Evolutionary conservation across 257 asterid genomes (phyloP).

Genomic region (Nicotiana otophora): DNA sequence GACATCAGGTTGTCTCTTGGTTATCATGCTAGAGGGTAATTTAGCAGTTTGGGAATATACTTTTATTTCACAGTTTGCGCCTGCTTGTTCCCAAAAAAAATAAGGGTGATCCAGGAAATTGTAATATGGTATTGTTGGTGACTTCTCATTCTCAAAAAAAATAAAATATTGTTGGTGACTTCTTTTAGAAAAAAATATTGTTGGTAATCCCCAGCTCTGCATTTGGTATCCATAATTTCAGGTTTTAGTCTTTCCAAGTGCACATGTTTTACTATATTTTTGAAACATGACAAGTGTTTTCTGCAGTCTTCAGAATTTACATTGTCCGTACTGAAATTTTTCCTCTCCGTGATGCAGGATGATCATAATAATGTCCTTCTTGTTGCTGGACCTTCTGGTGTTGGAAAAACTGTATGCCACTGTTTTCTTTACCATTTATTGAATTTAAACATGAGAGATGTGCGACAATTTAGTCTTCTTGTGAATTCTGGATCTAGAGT

Average conservation of each 20-base stretch:
- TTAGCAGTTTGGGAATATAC: neutral
- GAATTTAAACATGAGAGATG: neutral
- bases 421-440: conserved; percentile 10
- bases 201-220: neutral
- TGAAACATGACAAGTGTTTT: neutral
- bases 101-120: neutral
- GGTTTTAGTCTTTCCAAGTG: neutral
- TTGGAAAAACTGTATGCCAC: conserved; percentile 87
- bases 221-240: neutral
- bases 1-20: neutral
- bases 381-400: conserved; percentile 87
- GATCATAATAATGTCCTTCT: conserved; percentile 50
- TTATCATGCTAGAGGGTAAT: neutral
- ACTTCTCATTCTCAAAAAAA: neutral
- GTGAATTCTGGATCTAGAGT: neutral
- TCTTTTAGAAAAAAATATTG: neutral
- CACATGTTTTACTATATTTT: neutral
- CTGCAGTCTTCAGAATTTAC: neutral
- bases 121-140: neutral
- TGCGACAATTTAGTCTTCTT: conserved; percentile 12
- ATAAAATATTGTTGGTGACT: neutral
- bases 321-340: neutral
- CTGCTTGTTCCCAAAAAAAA: neutral
- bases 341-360: conserved; percentile 40
- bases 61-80: neutral